These are phyloP conservation scores for Talaromyces wortmannii DNA, from an alignment of 495 filamentous ascomycete genomes.

Conservation along the genomic window DNA sequence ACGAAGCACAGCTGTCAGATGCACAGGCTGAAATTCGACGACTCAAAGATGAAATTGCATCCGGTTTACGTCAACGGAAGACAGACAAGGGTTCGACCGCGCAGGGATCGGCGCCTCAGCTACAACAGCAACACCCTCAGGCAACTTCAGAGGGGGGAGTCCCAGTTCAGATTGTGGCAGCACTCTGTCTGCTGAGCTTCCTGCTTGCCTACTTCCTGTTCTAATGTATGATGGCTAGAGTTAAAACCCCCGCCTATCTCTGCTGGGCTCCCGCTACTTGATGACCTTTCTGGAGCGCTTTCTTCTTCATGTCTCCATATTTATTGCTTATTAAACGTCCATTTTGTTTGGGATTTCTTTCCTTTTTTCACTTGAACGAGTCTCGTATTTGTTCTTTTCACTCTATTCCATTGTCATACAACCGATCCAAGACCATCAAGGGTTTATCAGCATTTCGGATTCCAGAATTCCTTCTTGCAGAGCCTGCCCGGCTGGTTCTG, in stretches of 20 bases:
- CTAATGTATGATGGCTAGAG: slow-evolving; percentile 36
- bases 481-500: background rate
- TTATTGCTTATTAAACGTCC: slow-evolving; percentile 2
- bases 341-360: slow-evolving; percentile 15
- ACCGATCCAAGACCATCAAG: too few relatives aligned
- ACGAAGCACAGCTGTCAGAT: slow-evolving; percentile 65
- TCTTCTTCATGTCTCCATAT: slow-evolving; percentile 10
- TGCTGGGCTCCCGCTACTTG: slow-evolving; percentile 14
- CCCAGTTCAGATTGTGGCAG: slow-evolving; percentile 77
- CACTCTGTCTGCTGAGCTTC: slow-evolving; percentile 82
- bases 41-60: slow-evolving; percentile 60
- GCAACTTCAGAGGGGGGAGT: slow-evolving; percentile 59
- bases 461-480: background rate
- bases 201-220: slow-evolving; percentile 93
- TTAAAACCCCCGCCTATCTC: slow-evolving; percentile 12
- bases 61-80: slow-evolving; percentile 9
- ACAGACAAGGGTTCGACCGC: background rate
- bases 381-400: background rate
- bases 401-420: too few relatives aligned
- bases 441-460: background rate
- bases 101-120: slow-evolving; percentile 13
- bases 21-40: slow-evolving; percentile 67
- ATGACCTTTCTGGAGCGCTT: slow-evolving; percentile 24
- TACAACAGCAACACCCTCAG: slow-evolving; percentile 43
- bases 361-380: slow-evolving; percentile 11